Conservation (phyloP, 2,329 filamentous ascomycete genomes). For the Paradendryphiella salina region DNA sequence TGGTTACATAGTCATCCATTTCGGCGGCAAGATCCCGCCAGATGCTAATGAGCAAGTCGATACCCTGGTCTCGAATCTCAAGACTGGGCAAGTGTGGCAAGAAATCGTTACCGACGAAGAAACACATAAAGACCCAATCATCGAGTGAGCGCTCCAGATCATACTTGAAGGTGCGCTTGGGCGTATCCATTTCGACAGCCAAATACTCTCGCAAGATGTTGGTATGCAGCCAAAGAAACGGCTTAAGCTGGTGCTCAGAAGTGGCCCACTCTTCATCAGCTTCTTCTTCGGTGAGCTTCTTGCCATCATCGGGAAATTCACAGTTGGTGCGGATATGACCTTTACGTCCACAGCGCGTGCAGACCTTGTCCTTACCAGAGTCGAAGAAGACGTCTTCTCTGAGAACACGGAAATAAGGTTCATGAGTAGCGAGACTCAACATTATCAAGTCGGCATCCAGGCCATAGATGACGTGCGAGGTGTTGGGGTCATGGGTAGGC, state of each 20-base stretch:
- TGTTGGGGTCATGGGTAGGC: constrained; percentile 92
- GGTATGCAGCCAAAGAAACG: constrained; percentile 98
- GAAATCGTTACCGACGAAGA: constrained; percentile 98
- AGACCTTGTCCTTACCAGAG: constrained; percentile 80
- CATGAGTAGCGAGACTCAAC: constrained; percentile 94
- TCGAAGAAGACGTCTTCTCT: constrained; percentile 97
- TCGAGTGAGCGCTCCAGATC: constrained; percentile 93
- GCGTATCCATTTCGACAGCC: constrained; percentile 82
- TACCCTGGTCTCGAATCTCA: constrained; percentile 95
- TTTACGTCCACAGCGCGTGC: constrained; percentile 86
- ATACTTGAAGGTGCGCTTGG: constrained; percentile 81
- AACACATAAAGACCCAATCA: constrained; percentile 99
- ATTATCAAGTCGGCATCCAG: constrained; percentile 98
- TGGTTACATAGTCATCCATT: constrained; percentile 96
- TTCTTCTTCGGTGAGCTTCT: constrained; percentile 79
- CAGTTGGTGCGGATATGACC: constrained; percentile 90
- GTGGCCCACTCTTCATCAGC: constrained; percentile 54
- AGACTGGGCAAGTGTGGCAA: constrained; percentile 94
- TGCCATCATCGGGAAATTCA: constrained; percentile 52
- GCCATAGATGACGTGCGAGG: constrained; percentile 96
- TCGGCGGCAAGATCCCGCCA: constrained; percentile 89
- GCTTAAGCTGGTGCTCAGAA: constrained; percentile 65
- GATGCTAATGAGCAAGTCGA: constrained; percentile 93
- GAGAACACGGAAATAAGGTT: constrained; percentile 93
- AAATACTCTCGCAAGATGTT: constrained; percentile 90